Base-by-base conservation (phyloP, 2,329 filamentous ascomycete species). In the Colletotrichum kahawae region DNA sequence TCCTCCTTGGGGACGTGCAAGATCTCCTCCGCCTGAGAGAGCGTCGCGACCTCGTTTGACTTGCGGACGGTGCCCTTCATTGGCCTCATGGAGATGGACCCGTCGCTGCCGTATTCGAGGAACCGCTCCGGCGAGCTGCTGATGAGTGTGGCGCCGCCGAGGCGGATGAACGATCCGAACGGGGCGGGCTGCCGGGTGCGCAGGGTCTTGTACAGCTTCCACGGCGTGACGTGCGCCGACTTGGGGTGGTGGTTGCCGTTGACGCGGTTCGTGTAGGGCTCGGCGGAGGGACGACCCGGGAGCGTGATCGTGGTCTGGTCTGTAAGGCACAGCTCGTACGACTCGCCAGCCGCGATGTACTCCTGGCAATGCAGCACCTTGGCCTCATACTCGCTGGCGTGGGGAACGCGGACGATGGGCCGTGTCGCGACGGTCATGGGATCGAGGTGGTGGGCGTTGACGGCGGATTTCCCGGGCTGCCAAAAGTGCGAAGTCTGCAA, bases 31-130 rank as follows among this genome's bases (percentile, higher is more conserved):
- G 96, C 96, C 79, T 94, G 90, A 7, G 89, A 90, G n/a, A 94
- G 87, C 0, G 93, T 97, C 48, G 93, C 82, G 0, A 90, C 92
- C 2, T 87, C 88, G 1, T 88, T 86, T 0, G 90, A 91, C 79
- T 98, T 98, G 79, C 93, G 93, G n/a, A 98, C 95, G 0, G 96
- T 98, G 63, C 96, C 96, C 86, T 98, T 98, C 92, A 98, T 98
- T 0, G 96, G 96, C 9, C 96, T 92, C 89, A 98, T 97, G 76
- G 94, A 92, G 82, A 93, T 95, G 56, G 87, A 83, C 1, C 93
- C 93, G 1, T 83, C 84, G 2, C 80, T 76, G 68, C 84, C 81
- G 79, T 87, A 86, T 62, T 91, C 91, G 18, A 98, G 90, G 81
- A 98, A 98, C 4, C 96, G 94, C 84, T 98, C 96, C 0, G 96